Conservation (phyloP, 2,329 filamentous ascomycete genomes). For the Fusarium pininemorale region DNA sequence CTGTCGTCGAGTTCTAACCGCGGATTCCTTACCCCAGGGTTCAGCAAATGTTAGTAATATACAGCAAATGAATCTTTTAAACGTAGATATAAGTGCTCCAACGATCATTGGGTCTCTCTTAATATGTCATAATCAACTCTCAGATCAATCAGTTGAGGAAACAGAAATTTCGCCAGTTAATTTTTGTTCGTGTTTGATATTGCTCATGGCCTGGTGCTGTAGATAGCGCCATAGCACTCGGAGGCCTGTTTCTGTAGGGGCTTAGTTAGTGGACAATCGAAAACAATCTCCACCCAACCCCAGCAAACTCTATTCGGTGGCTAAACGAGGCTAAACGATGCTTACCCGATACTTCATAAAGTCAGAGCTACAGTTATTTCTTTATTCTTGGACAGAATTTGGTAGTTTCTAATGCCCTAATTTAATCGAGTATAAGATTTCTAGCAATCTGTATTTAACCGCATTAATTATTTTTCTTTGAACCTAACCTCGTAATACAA, state of each 20-base stretch:
- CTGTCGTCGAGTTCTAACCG: too few relatives aligned
- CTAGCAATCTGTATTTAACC: too few relatives aligned
- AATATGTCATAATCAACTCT: too few relatives aligned
- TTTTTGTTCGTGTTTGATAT: neutral
- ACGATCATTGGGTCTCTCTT: neutral
- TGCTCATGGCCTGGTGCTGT: neutral
- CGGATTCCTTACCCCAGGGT: too few relatives aligned
- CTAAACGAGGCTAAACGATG: neutral
- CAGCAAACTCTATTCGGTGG: too few relatives aligned
- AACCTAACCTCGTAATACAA: rapidly evolving
- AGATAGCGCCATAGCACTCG: neutral
- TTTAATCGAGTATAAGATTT: neutral
- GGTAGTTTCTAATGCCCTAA: rapidly evolving
- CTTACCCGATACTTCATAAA: neutral
- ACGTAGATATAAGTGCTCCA: too few relatives aligned
- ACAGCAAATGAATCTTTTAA: neutral
- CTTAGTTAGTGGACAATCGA: neutral
- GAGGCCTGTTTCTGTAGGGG: rapidly evolving
- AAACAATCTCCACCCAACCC: neutral
- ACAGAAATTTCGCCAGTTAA: too few relatives aligned
- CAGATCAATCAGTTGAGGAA: neutral
- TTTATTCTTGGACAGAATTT: too few relatives aligned
- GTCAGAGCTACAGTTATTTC: neutral
- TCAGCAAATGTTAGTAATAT: rapidly evolving
- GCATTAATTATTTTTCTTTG: neutral